Percentiles rank a stretch among this genome's conserved stretches.
Conservation (phyloP, 352 stramenopile species). For the Globisporangium sylvaticum region DNA sequence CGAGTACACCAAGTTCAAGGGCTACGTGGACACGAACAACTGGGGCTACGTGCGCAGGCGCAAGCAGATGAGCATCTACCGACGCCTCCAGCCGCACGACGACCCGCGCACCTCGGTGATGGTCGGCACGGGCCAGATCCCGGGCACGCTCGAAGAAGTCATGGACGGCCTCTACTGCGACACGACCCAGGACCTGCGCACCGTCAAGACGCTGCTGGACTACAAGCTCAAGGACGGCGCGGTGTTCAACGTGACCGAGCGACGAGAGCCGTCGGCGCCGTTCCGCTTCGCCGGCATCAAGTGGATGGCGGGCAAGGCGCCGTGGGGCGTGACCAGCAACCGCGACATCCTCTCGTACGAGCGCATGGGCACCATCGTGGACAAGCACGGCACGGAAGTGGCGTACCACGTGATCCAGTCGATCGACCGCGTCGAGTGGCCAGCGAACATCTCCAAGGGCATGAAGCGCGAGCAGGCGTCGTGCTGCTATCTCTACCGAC, state of each 20-base stretch:
- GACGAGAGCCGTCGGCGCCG: constrained; percentile 20
- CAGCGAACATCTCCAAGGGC: constrained; percentile 25
- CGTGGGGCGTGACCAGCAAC: constrained; percentile 27
- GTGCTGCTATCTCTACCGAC: constrained; percentile 36
- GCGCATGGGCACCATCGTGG: constrained; percentile 29
- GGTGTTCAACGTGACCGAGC: constrained; percentile 28
- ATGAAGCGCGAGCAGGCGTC: constrained; percentile 26
- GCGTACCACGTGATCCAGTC: constrained; percentile 42
- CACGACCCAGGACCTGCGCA: constrained; percentile 29
- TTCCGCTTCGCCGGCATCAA: constrained; percentile 42
- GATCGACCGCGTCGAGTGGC: constrained; percentile 38
- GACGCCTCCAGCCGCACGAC: neutral
- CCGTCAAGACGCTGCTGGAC: constrained; percentile 24
- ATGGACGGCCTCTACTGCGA: constrained; percentile 42
- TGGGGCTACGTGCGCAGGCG: constrained; percentile 7
- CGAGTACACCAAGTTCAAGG: constrained; percentile 10
- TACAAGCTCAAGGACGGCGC: constrained; percentile 27
- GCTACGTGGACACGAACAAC: constrained; percentile 3
- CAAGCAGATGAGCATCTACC: constrained; percentile 12
- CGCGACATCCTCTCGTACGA: constrained; percentile 40
- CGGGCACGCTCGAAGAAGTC: constrained; percentile 19
- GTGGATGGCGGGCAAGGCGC: constrained; percentile 26
- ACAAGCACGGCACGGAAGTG: constrained; percentile 29
- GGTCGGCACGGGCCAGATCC: constrained; percentile 4
- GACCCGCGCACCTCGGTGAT: neutral